Conservation (phyloP, 2,329 filamentous ascomycete genomes). For the Geoglossum cookeanum region DNA sequence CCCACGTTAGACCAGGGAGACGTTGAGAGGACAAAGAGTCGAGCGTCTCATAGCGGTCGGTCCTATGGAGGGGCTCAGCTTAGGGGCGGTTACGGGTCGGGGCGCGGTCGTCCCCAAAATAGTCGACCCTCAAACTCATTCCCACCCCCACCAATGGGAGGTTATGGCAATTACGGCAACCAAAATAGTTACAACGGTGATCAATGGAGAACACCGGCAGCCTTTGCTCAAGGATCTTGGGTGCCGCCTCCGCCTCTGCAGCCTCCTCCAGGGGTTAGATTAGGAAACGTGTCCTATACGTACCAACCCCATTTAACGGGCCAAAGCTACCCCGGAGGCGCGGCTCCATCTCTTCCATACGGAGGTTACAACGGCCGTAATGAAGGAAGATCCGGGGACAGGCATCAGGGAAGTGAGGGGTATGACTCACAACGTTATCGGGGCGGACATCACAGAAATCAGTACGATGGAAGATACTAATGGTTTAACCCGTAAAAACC, state of each 20-base stretch:
- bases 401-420: neutral
- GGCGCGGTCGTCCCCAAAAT: neutral
- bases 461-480: neutral
- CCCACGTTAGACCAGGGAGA: constrained; percentile 59
- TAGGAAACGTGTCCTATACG: neutral
- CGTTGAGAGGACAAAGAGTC: constrained; percentile 50
- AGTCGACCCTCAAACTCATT: neutral
- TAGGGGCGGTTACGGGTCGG: constrained; percentile 10
- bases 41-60: constrained; percentile 46
- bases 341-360: neutral
- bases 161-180: neutral
- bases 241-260: neutral
- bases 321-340: neutral
- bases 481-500: neutral
- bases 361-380: neutral
- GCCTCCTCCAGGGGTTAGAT: neutral
- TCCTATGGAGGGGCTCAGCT: constrained; percentile 50
- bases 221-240: neutral
- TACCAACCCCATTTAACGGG: neutral
- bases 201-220: neutral
- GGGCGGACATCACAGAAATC: neutral
- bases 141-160: neutral
- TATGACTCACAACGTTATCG: neutral
- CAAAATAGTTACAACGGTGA: neutral
- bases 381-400: neutral